Evolutionary conservation across 2,329 filamentous ascomycete genomes (phyloP), one percentile per base, ranked within the genome.

Genomic region (Arachnopeziza araneosa): DNA sequence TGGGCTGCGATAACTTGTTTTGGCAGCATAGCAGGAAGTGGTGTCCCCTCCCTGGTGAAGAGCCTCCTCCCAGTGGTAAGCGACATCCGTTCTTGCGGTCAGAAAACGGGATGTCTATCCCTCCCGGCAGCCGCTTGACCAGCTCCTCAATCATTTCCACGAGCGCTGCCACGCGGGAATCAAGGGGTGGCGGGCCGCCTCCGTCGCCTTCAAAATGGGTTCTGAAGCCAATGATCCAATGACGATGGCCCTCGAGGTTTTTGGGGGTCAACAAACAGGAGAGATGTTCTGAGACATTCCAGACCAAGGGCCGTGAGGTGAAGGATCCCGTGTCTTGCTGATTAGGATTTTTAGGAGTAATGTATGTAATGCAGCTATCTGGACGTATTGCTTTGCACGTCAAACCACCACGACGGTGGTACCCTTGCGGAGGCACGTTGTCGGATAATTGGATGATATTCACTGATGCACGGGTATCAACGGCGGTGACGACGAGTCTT

Each of bases 401-500:
- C 6, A 44, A 44, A 44, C 36, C 12, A 52, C 50, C 12, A 52
- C 50, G 56, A 56, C 56, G 61, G 61, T 63, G 55, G 57, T 58
- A n/a, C 49, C 50, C 24, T 44, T 26, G 52, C 8, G 21, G 54
- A 59, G 55, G 48, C 66, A 67, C 66, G 64, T 67, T 67, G 57
- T 60, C 48, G 52, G 49, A 63, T 61, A 64, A 65, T 65, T 60
- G 66, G 66, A 56, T 58, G 60, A 50, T 54, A 64, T 32, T 26
- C 57, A 44, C 50, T 44, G 57, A 26, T 24, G 53, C 52, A 24
- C 44, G 48, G 52, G 57, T 49, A 53, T 55, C 24, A 56, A 52
- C 50, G 32, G 49, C 26, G 60, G 36, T 44, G 36, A 44, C 36
- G 36, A 44, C 36, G 36, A 44, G 36, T 19, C 10, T 44, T 44